A percentile compares a stretch with the other conserved stretches of the same genome.
These are phyloP conservation scores for Sugiyamaella paludigena DNA, from an alignment of 1,139 yeast genomes.

Conservation along the genomic window DNA sequence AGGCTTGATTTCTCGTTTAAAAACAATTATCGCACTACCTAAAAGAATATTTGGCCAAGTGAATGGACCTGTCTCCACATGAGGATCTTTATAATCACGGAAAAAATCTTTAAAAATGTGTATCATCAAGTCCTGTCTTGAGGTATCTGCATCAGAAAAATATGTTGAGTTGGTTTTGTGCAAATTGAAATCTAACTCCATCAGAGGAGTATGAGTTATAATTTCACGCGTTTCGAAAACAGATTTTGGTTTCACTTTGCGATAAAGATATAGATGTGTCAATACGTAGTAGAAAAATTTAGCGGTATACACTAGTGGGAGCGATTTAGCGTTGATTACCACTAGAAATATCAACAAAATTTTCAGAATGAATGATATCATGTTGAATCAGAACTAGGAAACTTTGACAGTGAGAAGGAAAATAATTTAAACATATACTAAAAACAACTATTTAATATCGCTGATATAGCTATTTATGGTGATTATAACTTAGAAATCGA, in stretches of 20 bases:
- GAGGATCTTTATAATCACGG: conserved; percentile 34
- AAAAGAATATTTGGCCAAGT: conserved; percentile 71
- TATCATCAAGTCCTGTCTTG: conserved; percentile 63
- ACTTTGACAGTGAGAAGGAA: too few species aligned
- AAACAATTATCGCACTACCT: conserved; percentile 66
- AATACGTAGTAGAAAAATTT: conserved; percentile 57
- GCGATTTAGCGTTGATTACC: conserved; percentile 46
- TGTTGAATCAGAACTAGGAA: too few species aligned
- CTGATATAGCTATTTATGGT: too few species aligned
- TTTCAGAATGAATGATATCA: too few species aligned
- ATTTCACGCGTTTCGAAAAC: conserved; percentile 47
- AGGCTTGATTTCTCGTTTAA: conserved; percentile 69
- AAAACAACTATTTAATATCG: too few species aligned
- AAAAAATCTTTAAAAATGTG: conserved; percentile 44
- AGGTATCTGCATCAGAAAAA: conserved; percentile 76
- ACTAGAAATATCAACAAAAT: too few species aligned
- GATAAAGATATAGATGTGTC: conserved; percentile 36
- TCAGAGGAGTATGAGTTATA: conserved; percentile 62
- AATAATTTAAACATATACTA: too few species aligned
- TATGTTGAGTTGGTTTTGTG: conserved; percentile 88
- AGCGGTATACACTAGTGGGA: conserved; percentile 65
- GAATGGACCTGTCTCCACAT: conserved; percentile 41
- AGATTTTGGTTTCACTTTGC: conserved; percentile 14
- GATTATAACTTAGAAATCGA: too few species aligned
- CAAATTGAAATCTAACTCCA: conserved; percentile 80